phyloP scores from a whole-genome alignment of 2,329 filamentous ascomycete genomes.

The Trichoderma polysporum region DNA sequence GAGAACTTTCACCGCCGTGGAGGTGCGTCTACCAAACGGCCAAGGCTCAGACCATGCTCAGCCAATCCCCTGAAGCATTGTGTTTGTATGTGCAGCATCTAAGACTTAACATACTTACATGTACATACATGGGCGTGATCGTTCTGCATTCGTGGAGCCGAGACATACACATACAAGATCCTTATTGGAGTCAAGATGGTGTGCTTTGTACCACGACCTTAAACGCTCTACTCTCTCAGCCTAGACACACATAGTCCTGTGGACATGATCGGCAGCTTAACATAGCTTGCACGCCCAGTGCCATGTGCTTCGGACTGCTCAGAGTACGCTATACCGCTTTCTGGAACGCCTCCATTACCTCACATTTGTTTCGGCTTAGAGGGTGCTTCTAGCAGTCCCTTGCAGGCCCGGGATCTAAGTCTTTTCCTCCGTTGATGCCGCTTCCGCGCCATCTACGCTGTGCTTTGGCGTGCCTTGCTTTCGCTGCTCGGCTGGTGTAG shows the following conservation, averaged over 20 bases:
- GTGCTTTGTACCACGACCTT: background rate
- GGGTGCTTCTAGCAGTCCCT: constrained; percentile 2
- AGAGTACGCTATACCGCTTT: constrained; percentile 1
- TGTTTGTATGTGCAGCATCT: constrained; percentile 13
- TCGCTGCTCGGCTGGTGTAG: background rate
- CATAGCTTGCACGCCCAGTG: background rate
- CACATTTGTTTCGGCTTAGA: background rate
- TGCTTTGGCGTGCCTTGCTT: constrained; percentile 16
- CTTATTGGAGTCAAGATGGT: background rate
- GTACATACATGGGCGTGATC: background rate
- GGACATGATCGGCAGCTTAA: constrained; percentile 5
- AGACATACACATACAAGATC: background rate
- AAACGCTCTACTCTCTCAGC: background rate
- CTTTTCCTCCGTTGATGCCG: background rate
- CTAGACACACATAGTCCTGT: background rate
- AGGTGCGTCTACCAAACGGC: background rate
- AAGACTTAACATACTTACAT: background rate
- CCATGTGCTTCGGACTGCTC: constrained; percentile 3
- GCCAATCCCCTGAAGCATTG: constrained; percentile 4
- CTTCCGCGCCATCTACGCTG: constrained; percentile 1
- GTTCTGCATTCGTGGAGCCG: background rate
- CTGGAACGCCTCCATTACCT: constrained; percentile 8
- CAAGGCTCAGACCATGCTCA: background rate
- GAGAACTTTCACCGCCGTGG: constrained; percentile 10
- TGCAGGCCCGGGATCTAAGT: constrained; percentile 15